Evolutionary conservation across 768 basidiomycete species (phyloP), one percentile per base, ranked within the genome.

Genomic region (Lentinula boryana): DNA sequence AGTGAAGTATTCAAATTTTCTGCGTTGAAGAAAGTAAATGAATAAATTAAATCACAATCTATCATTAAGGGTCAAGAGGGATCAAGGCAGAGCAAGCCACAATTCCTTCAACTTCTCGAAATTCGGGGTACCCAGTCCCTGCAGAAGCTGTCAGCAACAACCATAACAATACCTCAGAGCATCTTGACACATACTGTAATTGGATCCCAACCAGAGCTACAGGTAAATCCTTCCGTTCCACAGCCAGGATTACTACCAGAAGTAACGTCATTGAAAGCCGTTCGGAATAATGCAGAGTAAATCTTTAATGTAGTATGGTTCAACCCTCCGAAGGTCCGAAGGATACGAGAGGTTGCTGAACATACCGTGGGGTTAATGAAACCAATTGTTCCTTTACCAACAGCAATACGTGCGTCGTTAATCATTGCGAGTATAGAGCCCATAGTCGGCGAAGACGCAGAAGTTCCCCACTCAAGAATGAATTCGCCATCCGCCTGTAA

Each of bases 391-490:
- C 64, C 49, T 55, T 70, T 71, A 0, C 72, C 71, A 0, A 64
- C 68, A 3, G 60, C 66, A 21, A 78, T 44, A 16, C 76, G 73
- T 0, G 72, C 75, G 44, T 81, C 78, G 44, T 81, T 80, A 33
- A 82, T 66, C 67, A 81, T 72, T 2, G 78, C 68, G 16, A 82
- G 66, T 56, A 82, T 69, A 48, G 72, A 70, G 0, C 79, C 75
- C 61, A 84, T 77, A 1, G 77, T 73, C 0, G 82, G 81, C 10
- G 75, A 49, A 0, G 80, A 38, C 2, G 76, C 75, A 16, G 79
- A 80, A 6, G 82, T 84, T 40, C 83, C 83, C 56, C 74, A 80
- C 4, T 76, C 74, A 9, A 73, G 69, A 7, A 63, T 58, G 61
- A 81, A 79, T 61, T 64, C 13, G 5, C 75, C 76, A 16, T 75